Evolutionary conservation across 441 rosid genomes (phyloP).

Genomic region (Arabidopsis lyrata): DNA sequence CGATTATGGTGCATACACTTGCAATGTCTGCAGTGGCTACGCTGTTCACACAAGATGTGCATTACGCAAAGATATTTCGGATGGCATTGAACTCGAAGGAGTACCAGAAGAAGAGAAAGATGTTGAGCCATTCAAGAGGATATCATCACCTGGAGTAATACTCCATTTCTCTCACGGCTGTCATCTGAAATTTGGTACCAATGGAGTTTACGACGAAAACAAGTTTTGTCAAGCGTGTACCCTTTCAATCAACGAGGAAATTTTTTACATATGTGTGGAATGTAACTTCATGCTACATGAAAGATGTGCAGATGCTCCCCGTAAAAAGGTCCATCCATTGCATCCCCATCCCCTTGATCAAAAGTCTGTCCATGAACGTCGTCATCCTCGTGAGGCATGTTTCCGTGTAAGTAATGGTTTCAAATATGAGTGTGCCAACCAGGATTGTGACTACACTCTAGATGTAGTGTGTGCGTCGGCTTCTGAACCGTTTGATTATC

Average conservation of each 20-base stretch:
- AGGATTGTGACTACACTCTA: not conserved
- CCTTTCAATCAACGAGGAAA: not conserved
- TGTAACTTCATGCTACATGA: constrained; percentile 33
- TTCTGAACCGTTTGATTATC: too few relatives aligned
- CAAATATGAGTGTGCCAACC: not conserved
- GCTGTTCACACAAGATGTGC: constrained; percentile 4
- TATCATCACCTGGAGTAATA: not conserved
- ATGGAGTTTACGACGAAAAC: not conserved
- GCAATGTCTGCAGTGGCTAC: not conserved
- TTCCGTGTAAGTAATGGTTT: not conserved
- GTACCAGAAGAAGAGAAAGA: not conserved
- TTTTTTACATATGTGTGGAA: not conserved
- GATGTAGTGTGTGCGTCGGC: too few relatives aligned
- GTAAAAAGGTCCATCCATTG: not conserved
- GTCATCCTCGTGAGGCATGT: not conserved
- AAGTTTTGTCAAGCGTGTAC: not conserved
- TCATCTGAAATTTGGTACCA: not conserved
- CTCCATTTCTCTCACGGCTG: constrained; percentile 2
- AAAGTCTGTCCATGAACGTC: not conserved
- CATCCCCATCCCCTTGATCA: not conserved
- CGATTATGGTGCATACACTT: not conserved
- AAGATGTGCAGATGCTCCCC: constrained; percentile 23
- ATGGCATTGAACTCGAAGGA: not conserved
- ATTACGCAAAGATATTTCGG: not conserved
- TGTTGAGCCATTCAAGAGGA: not conserved